Conservation (phyloP, 2,329 filamentous ascomycete species). For the Myriangium duriaei region DNA sequence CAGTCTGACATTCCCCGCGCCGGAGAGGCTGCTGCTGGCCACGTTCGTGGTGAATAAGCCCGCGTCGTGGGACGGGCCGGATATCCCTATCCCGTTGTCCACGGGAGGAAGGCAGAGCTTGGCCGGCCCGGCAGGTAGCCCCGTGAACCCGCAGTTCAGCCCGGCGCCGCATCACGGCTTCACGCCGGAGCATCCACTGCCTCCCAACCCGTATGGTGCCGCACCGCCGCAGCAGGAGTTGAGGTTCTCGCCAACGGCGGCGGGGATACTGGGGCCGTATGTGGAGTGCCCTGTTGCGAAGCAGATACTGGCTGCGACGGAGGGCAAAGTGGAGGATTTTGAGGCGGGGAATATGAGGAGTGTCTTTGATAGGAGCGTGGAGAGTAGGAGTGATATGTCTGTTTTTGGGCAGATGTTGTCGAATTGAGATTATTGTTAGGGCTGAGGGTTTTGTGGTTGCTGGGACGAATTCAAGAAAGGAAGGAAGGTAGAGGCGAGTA, state of each 20-base stretch:
- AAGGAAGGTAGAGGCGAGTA: too few species aligned
- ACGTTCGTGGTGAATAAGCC: conserved; percentile 59
- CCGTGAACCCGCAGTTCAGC: conserved; percentile 27
- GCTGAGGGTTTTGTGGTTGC: conserved; percentile 7
- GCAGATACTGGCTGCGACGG: conserved; percentile 24
- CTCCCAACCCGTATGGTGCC: conserved; percentile 28
- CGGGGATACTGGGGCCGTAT: conserved; percentile 29
- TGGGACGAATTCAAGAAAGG: too few species aligned
- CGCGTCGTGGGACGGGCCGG: conserved; percentile 20
- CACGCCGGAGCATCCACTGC: conserved; percentile 20
- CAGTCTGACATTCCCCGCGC: conserved; percentile 56
- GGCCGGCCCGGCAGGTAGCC: conserved; percentile 21
- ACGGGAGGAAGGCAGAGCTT: conserved; percentile 17
- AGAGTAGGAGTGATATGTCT: conserved; percentile 47
- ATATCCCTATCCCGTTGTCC: conserved; percentile 15
- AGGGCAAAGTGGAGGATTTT: conserved; percentile 26
- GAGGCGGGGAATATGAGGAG: conserved; percentile 64
- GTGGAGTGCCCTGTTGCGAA: conserved; percentile 30
- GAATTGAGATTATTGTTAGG: too few species aligned
- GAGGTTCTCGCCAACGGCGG: conserved; percentile 15
- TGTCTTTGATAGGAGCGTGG: conserved; percentile 54
- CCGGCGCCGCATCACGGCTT: conserved; percentile 21
- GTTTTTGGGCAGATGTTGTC: conserved; percentile 14
- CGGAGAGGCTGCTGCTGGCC: conserved; percentile 67
- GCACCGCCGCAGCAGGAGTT: conserved; percentile 21